Percentiles rank a stretch among this genome's conserved stretches.
Conservation (phyloP, 2,329 filamentous ascomycete species). For the Colletotrichum graminicola region DNA sequence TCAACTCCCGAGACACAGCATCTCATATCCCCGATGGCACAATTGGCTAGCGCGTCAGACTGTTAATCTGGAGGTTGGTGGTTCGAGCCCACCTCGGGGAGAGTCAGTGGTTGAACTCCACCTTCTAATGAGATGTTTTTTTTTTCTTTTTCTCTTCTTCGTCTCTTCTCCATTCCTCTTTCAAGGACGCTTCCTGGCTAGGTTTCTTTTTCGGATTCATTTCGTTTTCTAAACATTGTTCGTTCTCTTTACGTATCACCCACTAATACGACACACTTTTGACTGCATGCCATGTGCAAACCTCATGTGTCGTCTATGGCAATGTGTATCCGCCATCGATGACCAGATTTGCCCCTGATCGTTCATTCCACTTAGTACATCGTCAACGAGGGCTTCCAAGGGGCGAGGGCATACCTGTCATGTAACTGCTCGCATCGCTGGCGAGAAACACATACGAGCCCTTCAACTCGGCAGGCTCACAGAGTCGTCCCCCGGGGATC, state of each 20-base stretch:
- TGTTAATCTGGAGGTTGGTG: slow-evolving; percentile 42
- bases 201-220: not conserved
- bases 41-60: slow-evolving; percentile 42
- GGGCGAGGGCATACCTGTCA: slow-evolving; percentile 49
- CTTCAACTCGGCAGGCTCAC: slow-evolving; percentile 51
- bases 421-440: slow-evolving; percentile 55
- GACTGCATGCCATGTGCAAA: too few species aligned
- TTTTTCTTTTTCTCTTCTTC: too few species aligned
- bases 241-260: too few species aligned
- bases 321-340: slow-evolving; percentile 69
- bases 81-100: slow-evolving; percentile 42
- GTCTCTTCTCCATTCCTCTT: too few species aligned
- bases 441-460: slow-evolving; percentile 68
- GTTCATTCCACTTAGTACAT: not conserved
- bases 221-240: not conserved
- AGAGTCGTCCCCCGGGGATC: slow-evolving; percentile 35
- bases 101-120: slow-evolving; percentile 15
- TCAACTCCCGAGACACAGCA: not conserved
- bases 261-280: too few species aligned
- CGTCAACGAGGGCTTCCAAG: slow-evolving; percentile 26
- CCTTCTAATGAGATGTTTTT: fast-evolving
- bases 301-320: slow-evolving; percentile 54
- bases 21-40: slow-evolving; percentile 41
- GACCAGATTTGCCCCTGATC: slow-evolving; percentile 57
- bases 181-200: too few species aligned